phyloP scores from a whole-genome alignment of 2,329 filamentous ascomycete species.

The Neurospora crassa region DNA sequence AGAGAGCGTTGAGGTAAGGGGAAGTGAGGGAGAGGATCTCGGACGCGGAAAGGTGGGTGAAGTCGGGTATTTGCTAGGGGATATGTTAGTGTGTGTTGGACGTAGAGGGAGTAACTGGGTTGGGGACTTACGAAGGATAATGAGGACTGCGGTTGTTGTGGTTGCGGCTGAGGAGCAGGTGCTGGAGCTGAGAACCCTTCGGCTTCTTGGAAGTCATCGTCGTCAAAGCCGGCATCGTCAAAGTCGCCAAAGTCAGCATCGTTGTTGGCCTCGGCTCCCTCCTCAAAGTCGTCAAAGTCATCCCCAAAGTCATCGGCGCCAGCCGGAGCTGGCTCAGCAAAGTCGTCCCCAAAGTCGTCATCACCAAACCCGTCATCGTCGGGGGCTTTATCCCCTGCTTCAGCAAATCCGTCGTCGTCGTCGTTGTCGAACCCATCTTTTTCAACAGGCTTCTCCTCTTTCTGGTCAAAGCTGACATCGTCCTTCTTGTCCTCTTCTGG shows the following conservation, averaged over 20 bases:
- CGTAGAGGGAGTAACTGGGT: too few species aligned
- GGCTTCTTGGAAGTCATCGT: constrained; percentile 55
- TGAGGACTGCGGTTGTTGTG: constrained; percentile 24
- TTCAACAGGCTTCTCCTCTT: constrained; percentile 13
- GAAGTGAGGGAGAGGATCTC: constrained; percentile 52
- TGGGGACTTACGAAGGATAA: constrained; percentile 15
- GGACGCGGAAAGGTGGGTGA: constrained; percentile 50
- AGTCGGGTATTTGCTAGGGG: constrained; percentile 57
- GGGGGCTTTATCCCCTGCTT: constrained; percentile 22
- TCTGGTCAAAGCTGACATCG: neutral
- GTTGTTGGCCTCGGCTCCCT: constrained; percentile 37
- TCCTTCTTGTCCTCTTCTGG: neutral
- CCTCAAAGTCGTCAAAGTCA: constrained; percentile 55
- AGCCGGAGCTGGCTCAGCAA: constrained; percentile 21
- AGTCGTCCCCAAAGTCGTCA: constrained; percentile 38
- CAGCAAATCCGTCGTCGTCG: constrained; percentile 15
- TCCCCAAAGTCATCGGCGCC: constrained; percentile 38
- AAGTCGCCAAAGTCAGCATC: constrained; percentile 58
- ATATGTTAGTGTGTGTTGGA: constrained; percentile 5
- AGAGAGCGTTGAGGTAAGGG: constrained; percentile 58
- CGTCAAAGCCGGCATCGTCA: constrained; percentile 27
- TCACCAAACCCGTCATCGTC: constrained; percentile 41
- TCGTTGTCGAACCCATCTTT: constrained; percentile 22
- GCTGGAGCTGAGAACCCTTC: constrained; percentile 24
- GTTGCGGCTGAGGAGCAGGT: constrained; percentile 17